Conservation (phyloP, 805 yeast genomes). For the Kuraishia borneana region DNA sequence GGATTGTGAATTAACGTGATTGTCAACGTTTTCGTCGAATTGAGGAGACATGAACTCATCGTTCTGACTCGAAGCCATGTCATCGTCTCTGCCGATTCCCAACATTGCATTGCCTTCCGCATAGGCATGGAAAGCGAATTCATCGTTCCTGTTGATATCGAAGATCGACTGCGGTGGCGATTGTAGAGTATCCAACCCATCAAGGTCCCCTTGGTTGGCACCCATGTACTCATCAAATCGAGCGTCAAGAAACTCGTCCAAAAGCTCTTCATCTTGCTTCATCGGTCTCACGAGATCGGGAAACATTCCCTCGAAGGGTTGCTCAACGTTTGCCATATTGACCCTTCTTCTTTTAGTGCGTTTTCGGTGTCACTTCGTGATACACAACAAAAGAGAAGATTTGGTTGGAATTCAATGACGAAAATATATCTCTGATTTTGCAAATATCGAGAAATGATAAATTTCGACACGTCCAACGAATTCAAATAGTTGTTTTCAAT, state of each 20-base stretch:
- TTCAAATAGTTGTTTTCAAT: no score
- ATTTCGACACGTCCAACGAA: no score
- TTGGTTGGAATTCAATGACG: no score
- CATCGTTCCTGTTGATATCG: background rate
- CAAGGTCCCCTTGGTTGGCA: constrained; percentile 2
- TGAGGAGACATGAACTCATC: constrained; percentile 1
- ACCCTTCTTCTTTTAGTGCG: no score
- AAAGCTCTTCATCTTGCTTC: constrained; percentile 31
- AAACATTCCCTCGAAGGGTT: background rate
- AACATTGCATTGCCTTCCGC: background rate
- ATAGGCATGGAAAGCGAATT: background rate
- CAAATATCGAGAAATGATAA: no score
- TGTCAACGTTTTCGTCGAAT: background rate
- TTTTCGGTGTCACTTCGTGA: no score
- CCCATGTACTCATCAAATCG: constrained; percentile 28
- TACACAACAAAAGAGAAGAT: no score
- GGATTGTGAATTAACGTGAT: constrained; percentile 3
- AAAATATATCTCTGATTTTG: no score
- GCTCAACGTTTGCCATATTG: background rate
- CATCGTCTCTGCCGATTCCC: background rate
- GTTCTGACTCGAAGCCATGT: background rate
- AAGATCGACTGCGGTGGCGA: background rate
- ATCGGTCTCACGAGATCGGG: background rate
- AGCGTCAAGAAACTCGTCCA: constrained; percentile 47
- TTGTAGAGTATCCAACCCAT: background rate